A percentile compares a stretch with the other conserved stretches of the same genome.
These are phyloP conservation scores for Anisodus tanguticus DNA, from an alignment of 257 asterid species.

Conservation along the genomic window DNA sequence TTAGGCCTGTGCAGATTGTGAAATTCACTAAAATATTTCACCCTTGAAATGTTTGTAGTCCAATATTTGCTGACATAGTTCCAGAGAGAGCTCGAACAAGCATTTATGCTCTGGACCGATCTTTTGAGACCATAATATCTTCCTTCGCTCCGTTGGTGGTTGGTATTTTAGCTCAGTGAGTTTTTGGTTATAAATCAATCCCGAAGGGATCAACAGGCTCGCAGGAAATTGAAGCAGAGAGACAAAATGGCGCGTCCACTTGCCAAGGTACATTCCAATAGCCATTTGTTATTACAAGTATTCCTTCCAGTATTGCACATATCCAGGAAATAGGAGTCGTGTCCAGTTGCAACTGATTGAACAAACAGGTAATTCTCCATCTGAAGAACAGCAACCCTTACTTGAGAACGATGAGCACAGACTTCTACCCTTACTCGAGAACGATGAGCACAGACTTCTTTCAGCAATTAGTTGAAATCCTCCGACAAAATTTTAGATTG, in stretches of 20 bases:
- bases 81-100: conserved; percentile 26
- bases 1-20: no score
- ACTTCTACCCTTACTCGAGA: conserved; percentile 34
- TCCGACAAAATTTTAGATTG: no score
- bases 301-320: conserved; percentile 33
- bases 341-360: conserved; percentile 59
- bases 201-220: conserved; percentile 33
- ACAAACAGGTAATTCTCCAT: background rate
- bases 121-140: conserved; percentile 66
- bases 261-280: conserved; percentile 87
- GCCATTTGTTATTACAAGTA: conserved; percentile 64
- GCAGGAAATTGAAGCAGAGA: conserved; percentile 35
- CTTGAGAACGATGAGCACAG: no score
- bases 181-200: conserved; percentile 71
- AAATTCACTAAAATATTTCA: background rate
- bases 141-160: conserved; percentile 89
- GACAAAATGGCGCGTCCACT: conserved; percentile 79
- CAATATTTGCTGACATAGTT: conserved; percentile 33
- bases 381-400: no score
- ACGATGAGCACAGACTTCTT: conserved; percentile 58
- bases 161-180: conserved; percentile 69
- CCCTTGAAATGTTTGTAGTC: background rate
- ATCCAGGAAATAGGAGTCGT: conserved; percentile 45
- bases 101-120: conserved; percentile 32
- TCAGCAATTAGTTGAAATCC: conserved; percentile 17